phyloP scores from a whole-genome alignment of 768 basidiomycete species.

The Suillus alpinus region DNA sequence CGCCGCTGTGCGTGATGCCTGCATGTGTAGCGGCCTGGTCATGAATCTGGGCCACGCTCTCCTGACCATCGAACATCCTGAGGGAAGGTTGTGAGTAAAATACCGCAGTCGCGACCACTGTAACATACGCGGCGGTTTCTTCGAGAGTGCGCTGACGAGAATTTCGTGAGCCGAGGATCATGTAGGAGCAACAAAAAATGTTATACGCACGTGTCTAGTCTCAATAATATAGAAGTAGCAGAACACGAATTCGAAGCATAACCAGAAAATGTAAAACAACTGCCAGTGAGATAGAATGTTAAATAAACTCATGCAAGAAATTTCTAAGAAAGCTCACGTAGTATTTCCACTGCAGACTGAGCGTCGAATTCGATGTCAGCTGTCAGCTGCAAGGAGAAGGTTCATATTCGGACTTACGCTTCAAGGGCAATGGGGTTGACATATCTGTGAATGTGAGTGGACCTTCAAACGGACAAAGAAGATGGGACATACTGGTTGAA shows the following conservation, averaged over 20 bases:
- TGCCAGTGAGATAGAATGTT: conserved; percentile 12
- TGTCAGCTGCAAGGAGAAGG: not conserved
- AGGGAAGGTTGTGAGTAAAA: not conserved
- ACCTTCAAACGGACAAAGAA: conserved; percentile 22
- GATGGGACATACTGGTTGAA: conserved; percentile 39
- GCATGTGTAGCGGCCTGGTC: conserved; percentile 1
- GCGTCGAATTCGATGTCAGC: not conserved
- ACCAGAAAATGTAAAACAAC: conserved; percentile 40
- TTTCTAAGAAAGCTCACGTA: conserved; percentile 24
- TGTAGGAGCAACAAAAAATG: not conserved
- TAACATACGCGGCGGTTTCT: conserved; percentile 17
- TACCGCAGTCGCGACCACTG: too few relatives aligned
- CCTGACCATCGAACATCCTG: conserved; percentile 14
- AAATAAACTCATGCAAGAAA: not conserved
- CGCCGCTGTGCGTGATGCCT: not conserved
- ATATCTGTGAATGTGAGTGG: conserved; percentile 19
- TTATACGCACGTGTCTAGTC: conserved; percentile 33
- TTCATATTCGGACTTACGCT: conserved; percentile 9
- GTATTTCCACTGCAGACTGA: conserved; percentile 44
- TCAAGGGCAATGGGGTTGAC: conserved; percentile 36
- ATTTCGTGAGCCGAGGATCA: not conserved
- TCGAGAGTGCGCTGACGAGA: conserved; percentile 15
- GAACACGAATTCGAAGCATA: conserved; percentile 39
- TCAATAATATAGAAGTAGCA: conserved; percentile 37
- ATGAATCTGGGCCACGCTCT: conserved; percentile 1